A percentile compares a stretch with the other conserved stretches of the same genome.
These are phyloP conservation scores for Boechera divaricarpa DNA, from an alignment of 345 rosid genomes.

Conservation along the genomic window DNA sequence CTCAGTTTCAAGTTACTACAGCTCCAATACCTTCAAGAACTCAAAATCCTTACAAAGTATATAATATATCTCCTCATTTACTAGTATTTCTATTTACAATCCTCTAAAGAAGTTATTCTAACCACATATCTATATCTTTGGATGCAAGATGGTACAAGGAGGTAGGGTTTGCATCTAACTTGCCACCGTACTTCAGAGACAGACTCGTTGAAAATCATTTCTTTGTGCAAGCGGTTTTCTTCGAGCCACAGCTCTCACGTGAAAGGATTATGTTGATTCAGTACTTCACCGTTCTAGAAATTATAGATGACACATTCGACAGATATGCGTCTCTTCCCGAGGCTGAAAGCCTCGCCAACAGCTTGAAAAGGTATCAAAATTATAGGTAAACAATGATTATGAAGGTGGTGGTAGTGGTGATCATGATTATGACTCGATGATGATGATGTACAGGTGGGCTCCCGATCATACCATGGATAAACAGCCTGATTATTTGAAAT, in stretches of 20 bases:
- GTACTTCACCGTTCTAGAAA: background rate
- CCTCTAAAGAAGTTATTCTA: background rate
- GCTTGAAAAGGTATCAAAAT: slow-evolving; percentile 21
- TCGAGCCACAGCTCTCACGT: background rate
- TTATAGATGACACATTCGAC: slow-evolving; percentile 35
- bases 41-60: slow-evolving; percentile 35
- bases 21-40: slow-evolving; percentile 29
- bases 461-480: slow-evolving; percentile 14
- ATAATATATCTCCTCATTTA: background rate
- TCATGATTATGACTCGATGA: background rate
- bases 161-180: background rate
- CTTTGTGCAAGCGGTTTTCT: background rate
- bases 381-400: no score
- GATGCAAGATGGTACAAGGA: slow-evolving; percentile 33
- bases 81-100: background rate
- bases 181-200: slow-evolving; percentile 32
- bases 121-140: background rate
- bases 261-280: slow-evolving; percentile 1
- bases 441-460: slow-evolving; percentile 33
- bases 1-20: slow-evolving; percentile 31
- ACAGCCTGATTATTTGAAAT: slow-evolving; percentile 16
- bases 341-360: slow-evolving; percentile 7
- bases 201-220: slow-evolving; percentile 4
- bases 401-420: no score
- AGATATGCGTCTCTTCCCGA: slow-evolving; percentile 36